Base-by-base conservation (phyloP, 306 rosid genomes). In the Erythrophleum fordii region DNA sequence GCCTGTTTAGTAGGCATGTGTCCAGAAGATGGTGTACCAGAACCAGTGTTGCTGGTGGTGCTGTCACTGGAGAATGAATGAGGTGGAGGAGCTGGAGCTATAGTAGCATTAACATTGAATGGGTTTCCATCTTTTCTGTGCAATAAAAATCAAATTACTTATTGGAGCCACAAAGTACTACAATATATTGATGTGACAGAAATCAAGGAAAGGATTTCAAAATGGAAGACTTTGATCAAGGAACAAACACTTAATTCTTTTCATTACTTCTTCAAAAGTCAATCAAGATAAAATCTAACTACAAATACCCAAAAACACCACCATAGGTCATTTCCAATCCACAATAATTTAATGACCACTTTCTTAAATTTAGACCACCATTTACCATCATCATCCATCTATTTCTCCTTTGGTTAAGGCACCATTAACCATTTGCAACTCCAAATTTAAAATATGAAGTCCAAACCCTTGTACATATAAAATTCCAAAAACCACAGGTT, bases 71-170 rank as follows among this genome's bases (percentile, higher is more conserved):
- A 74, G n/a, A n/a, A n/a, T n/a, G 92, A 83, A 72, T 56, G 78
- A 77, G 97, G 88, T 44, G 91, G 76, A 81, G 79, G 73, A 14
- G 85, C 49, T 17, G 97, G 92, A 80, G 93, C 85, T 31, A 77
- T 26, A 62, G 94, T 87, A 29, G 88, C 59, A 85, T 88, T 85
- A 37, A 88, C 68, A 85, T 85, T 87, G 76, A 92, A 92, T 16
- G 72, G 97, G 82, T 94, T 92, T 86, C 98, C 98, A 83, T 88
- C 93, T 65, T 80, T 88, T 75, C 98, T 94, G 98, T 86, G 85
- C 26, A 49, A 61, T 23, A 69, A 80, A 76, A 56, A 79, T 44
- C 76, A 69, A 59, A 76, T 78, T 80, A 46, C 64, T 64, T 72
- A 81, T 65, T 41, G 81, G 61, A 78, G 72, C 49, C 35, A 61